A percentile compares a stretch with the other conserved stretches of the same genome.
These are phyloP conservation scores for Pseudopyricularia cyperi DNA, from an alignment of 2,329 filamentous ascomycete species.

Conservation along the genomic window DNA sequence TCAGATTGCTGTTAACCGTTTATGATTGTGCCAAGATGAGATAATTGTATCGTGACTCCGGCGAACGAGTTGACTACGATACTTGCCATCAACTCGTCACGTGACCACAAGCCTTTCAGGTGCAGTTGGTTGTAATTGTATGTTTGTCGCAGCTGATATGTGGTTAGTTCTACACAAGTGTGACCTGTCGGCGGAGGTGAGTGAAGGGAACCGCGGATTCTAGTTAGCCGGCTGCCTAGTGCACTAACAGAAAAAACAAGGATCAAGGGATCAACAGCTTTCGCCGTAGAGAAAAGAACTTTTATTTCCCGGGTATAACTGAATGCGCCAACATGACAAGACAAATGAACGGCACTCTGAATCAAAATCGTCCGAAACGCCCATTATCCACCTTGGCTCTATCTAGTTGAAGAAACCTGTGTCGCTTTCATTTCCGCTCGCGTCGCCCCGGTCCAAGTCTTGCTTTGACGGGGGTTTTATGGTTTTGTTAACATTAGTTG, in stretches of 20 bases:
- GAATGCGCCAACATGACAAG: background rate
- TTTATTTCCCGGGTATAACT: background rate
- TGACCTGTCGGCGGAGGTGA: no score
- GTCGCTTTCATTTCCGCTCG: slow-evolving; percentile 24
- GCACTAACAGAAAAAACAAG: no score
- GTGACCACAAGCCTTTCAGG: no score
- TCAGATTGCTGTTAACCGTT: no score
- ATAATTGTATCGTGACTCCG: no score
- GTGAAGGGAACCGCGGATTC: no score
- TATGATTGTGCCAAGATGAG: no score
- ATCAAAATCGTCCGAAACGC: background rate
- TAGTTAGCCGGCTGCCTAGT: no score
- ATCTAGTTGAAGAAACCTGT: slow-evolving; percentile 17
- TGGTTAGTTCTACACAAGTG: background rate
- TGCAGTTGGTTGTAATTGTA: background rate
- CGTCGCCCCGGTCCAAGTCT: slow-evolving; percentile 1
- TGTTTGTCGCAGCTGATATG: background rate
- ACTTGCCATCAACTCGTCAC: no score
- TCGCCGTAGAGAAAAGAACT: no score
- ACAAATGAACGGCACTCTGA: background rate
- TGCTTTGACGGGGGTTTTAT: background rate
- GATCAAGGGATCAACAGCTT: no score
- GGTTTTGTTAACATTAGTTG: background rate
- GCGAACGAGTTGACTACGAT: no score
- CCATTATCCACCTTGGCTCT: background rate